Percentiles rank a stretch among this genome's conserved stretches.
phyloP scores from a whole-genome alignment of 768 basidiomycete species.

The Termitomyces sp. region DNA sequence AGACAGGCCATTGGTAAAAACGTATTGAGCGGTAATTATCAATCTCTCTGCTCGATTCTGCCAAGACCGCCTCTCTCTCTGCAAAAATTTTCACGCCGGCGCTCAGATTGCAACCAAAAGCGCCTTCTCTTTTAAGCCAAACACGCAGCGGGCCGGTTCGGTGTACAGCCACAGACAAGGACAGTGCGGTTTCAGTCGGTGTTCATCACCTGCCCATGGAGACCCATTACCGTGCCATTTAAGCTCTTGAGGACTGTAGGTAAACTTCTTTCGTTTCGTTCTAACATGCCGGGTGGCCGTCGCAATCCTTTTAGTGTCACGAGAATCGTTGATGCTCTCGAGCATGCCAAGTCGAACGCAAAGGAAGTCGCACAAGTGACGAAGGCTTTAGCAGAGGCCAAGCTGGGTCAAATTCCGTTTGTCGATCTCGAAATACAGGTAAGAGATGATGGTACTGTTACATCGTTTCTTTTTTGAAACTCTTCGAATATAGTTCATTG shows the following conservation, averaged over 20 bases:
- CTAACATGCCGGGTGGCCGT: slow-evolving; percentile 19
- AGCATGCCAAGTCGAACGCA: slow-evolving; percentile 24
- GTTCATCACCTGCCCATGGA: not conserved
- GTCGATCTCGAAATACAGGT: slow-evolving; percentile 58
- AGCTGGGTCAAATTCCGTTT: slow-evolving; percentile 36
- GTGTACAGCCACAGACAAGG: not conserved
- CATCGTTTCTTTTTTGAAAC: not conserved
- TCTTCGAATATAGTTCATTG: slow-evolving; percentile 49
- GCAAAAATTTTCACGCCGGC: too few species aligned
- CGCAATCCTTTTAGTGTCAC: slow-evolving; percentile 32
- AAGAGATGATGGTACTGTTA: not conserved
- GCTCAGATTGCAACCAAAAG: too few species aligned
- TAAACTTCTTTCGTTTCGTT: too few species aligned
- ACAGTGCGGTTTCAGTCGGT: not conserved
- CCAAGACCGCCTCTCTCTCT: too few species aligned
- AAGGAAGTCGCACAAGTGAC: slow-evolving; percentile 26
- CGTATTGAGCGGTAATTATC: too few species aligned
- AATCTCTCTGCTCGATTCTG: too few species aligned
- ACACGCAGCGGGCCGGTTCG: not conserved
- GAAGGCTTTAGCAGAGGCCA: slow-evolving; percentile 25
- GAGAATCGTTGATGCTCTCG: slow-evolving; percentile 26
- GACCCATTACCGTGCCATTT: not conserved
- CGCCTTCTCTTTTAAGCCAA: too few species aligned
- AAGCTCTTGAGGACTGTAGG: not conserved
- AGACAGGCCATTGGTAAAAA: too few species aligned